Conservation (phyloP, 78 protist genomes). For the Pigoraptor vietnamica region DNA sequence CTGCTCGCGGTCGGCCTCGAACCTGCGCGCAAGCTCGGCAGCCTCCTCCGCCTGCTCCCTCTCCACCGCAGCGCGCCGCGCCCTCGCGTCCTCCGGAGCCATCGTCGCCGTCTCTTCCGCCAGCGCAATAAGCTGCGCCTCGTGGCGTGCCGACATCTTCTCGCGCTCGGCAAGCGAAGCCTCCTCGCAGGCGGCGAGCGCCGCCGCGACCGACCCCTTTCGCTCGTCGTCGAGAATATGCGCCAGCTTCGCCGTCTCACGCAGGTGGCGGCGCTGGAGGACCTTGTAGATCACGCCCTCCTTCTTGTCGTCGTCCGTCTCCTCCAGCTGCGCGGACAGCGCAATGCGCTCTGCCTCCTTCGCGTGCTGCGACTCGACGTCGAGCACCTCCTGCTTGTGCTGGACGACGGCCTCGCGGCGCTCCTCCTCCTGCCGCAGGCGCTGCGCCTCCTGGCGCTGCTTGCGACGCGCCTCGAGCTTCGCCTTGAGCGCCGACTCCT, state of each 20-base stretch:
- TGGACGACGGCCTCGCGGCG: not conserved
- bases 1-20: not conserved
- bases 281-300: not conserved
- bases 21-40: not conserved
- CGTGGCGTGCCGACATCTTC: not conserved
- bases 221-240: not conserved
- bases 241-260: not conserved
- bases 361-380: not conserved
- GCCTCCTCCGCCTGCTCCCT: not conserved
- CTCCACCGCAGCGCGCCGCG: not conserved
- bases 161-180: not conserved
- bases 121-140: not conserved
- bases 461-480: not conserved
- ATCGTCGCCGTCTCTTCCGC: not conserved
- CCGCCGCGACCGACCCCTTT: not conserved
- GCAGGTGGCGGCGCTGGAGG: not conserved
- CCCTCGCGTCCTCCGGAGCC: not conserved
- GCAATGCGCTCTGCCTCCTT: not conserved
- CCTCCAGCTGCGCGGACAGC: not conserved
- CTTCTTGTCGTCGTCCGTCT: not conserved
- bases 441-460: not conserved
- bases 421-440: not conserved
- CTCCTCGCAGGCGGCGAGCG: not conserved
- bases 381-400: not conserved
- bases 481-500: not conserved